Percentiles rank a stretch among this genome's conserved stretches.
Evolutionary conservation across 2,329 filamentous ascomycete genomes (phyloP).

Genomic region (Trichophyton mentagrophytes): DNA sequence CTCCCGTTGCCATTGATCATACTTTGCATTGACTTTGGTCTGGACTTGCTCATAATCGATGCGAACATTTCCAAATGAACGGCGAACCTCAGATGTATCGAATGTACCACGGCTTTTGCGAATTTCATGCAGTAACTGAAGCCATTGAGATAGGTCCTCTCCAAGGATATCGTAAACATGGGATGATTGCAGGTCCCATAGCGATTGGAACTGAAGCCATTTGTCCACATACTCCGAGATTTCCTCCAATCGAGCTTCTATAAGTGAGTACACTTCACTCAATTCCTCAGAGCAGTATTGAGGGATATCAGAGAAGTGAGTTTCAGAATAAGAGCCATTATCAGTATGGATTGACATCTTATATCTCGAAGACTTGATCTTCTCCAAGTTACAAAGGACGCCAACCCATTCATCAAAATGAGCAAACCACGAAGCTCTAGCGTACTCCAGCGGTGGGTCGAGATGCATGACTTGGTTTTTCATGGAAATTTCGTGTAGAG

Average conservation of each 20-base stretch:
- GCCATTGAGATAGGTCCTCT: slow-evolving; percentile 82
- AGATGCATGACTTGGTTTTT: slow-evolving; percentile 95
- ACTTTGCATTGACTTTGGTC: slow-evolving; percentile 96
- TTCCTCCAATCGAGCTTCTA: slow-evolving; percentile 69
- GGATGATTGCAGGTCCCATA: slow-evolving; percentile 95
- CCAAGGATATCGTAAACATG: slow-evolving; percentile 87
- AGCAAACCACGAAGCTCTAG: slow-evolving; percentile 82
- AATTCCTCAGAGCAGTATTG: slow-evolving; percentile 69
- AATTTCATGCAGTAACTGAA: slow-evolving; percentile 93
- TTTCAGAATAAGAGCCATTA: slow-evolving; percentile 31
- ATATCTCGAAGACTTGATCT: slow-evolving; percentile 90
- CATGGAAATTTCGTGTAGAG: slow-evolving; percentile 91
- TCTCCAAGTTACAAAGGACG: slow-evolving; percentile 79
- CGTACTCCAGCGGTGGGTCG: slow-evolving; percentile 83
- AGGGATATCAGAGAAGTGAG: slow-evolving; percentile 69
- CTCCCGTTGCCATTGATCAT: slow-evolving; percentile 98
- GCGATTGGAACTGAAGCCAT: slow-evolving; percentile 95
- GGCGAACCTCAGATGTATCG: slow-evolving; percentile 88
- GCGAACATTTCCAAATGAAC: slow-evolving; percentile 82
- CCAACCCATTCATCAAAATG: slow-evolving; percentile 91
- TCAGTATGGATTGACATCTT: slow-evolving; percentile 60
- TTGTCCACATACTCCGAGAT: slow-evolving; percentile 86
- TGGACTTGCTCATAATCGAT: slow-evolving; percentile 99
- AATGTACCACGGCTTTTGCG: slow-evolving; percentile 91
- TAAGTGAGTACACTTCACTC: slow-evolving; percentile 63